Conservation (phyloP, 371 early-diverging fungal genomes). For the Rhizopus delemar region DNA sequence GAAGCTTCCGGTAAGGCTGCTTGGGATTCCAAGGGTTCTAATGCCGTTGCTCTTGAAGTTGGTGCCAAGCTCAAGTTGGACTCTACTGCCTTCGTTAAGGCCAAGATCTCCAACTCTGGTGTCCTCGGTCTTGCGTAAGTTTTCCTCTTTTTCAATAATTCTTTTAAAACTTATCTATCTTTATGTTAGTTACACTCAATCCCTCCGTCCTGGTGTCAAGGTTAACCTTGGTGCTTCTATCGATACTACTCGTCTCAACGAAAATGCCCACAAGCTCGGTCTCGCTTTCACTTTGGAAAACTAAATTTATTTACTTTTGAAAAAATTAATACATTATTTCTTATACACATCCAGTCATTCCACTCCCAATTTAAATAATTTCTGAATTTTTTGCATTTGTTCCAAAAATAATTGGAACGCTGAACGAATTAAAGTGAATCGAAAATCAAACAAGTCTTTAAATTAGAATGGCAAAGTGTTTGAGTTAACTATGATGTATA, state of each 20-base stretch:
- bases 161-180: not conserved
- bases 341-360: no score
- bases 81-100: slow-evolving; percentile 88
- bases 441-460: no score
- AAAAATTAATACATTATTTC: no score
- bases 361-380: no score
- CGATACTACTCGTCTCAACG: slow-evolving; percentile 88
- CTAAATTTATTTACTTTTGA: slow-evolving; percentile 40
- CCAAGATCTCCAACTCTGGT: slow-evolving; percentile 95
- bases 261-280: slow-evolving; percentile 96
- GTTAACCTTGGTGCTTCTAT: slow-evolving; percentile 88
- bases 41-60: slow-evolving; percentile 86
- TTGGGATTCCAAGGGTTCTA: slow-evolving; percentile 81
- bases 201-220: slow-evolving; percentile 93
- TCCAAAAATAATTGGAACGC: no score
- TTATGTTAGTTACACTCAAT: slow-evolving; percentile 76
- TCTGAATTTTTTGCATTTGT: no score
- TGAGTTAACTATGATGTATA: no score
- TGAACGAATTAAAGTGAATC: no score
- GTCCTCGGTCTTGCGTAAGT: slow-evolving; percentile 80
- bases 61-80: slow-evolving; percentile 94
- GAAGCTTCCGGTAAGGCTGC: slow-evolving; percentile 94
- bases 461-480: no score
- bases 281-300: slow-evolving; percentile 84
- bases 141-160: slow-evolving; percentile 11